Evolutionary conservation across 1,139 yeast genomes (phyloP).

Genomic region (Eremothecium coryli): DNA sequence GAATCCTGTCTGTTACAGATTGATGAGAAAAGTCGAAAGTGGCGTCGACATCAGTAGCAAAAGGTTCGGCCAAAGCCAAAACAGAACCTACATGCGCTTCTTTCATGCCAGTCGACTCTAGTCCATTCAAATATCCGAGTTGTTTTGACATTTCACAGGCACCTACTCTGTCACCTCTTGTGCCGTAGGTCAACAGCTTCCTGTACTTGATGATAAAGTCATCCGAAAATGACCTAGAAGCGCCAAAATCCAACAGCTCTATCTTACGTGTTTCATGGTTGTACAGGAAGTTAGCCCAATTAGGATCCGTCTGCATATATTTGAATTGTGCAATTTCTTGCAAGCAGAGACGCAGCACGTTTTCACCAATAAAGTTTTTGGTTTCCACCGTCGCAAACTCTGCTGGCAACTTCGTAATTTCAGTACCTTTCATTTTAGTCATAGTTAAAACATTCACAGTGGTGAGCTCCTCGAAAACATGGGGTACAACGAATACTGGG

Average conservation of each 20-base stretch:
- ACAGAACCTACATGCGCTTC: constrained; percentile 89
- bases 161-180: constrained; percentile 52
- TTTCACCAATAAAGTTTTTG: constrained; percentile 71
- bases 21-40: constrained; percentile 70
- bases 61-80: constrained; percentile 87
- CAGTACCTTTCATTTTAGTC: constrained; percentile 79
- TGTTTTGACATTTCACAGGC: constrained; percentile 60
- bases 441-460: constrained; percentile 82
- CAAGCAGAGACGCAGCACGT: constrained; percentile 79
- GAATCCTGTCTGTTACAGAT: constrained; percentile 87
- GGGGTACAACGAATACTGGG: constrained; percentile 68
- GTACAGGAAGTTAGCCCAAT: constrained; percentile 95
- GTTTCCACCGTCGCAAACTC: constrained; percentile 47
- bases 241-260: constrained; percentile 91
- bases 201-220: constrained; percentile 65
- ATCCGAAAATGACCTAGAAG: constrained; percentile 69
- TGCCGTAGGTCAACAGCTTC: constrained; percentile 68
- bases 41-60: constrained; percentile 45
- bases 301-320: constrained; percentile 98
- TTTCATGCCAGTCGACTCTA: constrained; percentile 80
- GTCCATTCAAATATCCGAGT: constrained; percentile 85
- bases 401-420: constrained; percentile 71
- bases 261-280: constrained; percentile 56
- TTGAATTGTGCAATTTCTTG: constrained; percentile 74
- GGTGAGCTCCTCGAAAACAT: constrained; percentile 66